These are phyloP conservation scores for Stromatinia cepivora DNA, from an alignment of 2,329 filamentous ascomycete species.

Conservation along the genomic window DNA sequence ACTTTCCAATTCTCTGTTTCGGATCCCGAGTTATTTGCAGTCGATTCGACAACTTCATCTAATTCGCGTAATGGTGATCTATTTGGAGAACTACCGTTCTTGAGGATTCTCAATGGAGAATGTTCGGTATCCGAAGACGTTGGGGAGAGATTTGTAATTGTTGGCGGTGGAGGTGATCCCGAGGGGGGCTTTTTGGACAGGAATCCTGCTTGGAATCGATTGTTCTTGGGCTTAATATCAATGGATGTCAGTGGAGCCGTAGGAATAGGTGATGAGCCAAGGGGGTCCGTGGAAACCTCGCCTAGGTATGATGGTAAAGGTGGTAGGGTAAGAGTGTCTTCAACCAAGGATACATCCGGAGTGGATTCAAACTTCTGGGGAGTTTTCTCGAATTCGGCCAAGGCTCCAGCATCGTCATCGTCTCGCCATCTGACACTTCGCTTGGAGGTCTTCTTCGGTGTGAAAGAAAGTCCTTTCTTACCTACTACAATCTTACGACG, in stretches of 20 bases:
- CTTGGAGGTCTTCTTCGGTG: slow-evolving; percentile 76
- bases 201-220: slow-evolving; percentile 86
- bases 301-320: slow-evolving; percentile 56
- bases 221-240: slow-evolving; percentile 63
- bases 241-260: slow-evolving; percentile 58
- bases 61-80: slow-evolving; percentile 46
- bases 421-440: slow-evolving; percentile 89
- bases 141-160: slow-evolving; percentile 59
- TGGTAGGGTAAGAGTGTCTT: slow-evolving; percentile 45
- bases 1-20: slow-evolving; percentile 39
- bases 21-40: slow-evolving; percentile 43
- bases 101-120: slow-evolving; percentile 56
- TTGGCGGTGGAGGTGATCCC: slow-evolving; percentile 63
- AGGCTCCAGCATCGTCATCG: slow-evolving; percentile 79
- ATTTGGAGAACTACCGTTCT: slow-evolving; percentile 51
- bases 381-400: slow-evolving; percentile 91
- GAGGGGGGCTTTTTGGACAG: slow-evolving; percentile 59
- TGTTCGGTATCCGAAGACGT: slow-evolving; percentile 49
- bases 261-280: slow-evolving; percentile 53
- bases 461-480: slow-evolving; percentile 77
- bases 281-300: slow-evolving; percentile 44
- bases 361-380: slow-evolving; percentile 67
- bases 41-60: slow-evolving; percentile 38
- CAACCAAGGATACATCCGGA: slow-evolving; percentile 55
- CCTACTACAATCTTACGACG: slow-evolving; percentile 65